A percentile compares a stretch with the other conserved stretches of the same genome.
Conservation (phyloP, 1,284 basidiomycete species). For the Serendipita sp. region DNA sequence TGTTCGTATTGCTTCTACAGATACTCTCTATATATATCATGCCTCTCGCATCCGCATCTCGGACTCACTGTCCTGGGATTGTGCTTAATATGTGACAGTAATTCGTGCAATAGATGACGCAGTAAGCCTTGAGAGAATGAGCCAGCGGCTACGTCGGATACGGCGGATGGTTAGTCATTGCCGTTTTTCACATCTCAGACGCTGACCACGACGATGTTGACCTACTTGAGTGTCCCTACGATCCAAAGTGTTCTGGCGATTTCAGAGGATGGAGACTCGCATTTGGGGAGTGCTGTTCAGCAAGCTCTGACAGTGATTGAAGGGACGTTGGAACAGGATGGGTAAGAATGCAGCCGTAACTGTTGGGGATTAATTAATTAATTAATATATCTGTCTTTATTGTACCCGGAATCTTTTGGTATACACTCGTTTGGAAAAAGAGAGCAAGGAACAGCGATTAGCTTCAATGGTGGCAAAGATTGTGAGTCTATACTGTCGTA, state of each 20-base stretch:
- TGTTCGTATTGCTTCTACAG: too few relatives aligned
- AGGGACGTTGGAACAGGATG: constrained; percentile 54
- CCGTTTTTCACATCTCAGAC: neutral
- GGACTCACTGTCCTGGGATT: too few relatives aligned
- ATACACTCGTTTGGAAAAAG: neutral
- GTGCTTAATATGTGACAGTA: too few relatives aligned
- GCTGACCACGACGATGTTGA: neutral
- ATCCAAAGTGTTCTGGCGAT: neutral
- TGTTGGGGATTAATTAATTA: constrained; percentile 11
- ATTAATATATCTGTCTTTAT: constrained; percentile 1
- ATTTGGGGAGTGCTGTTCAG: constrained; percentile 45
- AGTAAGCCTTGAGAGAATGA: too few relatives aligned
- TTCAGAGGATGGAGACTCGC: neutral
- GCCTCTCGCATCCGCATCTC: too few relatives aligned
- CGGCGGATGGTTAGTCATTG: neutral
- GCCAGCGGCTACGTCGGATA: too few relatives aligned
- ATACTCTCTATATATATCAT: too few relatives aligned
- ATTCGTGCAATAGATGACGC: too few relatives aligned
- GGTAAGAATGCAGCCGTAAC: constrained; percentile 32
- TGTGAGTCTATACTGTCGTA: constrained; percentile 39
- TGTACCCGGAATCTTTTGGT: too few relatives aligned
- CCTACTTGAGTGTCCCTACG: neutral
- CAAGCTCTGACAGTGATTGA: constrained; percentile 72
- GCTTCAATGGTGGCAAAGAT: constrained; percentile 98
- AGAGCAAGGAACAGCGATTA: constrained; percentile 61